phyloP scores from a whole-genome alignment of 306 rosid genomes.

The Sicyos baderoa region DNA sequence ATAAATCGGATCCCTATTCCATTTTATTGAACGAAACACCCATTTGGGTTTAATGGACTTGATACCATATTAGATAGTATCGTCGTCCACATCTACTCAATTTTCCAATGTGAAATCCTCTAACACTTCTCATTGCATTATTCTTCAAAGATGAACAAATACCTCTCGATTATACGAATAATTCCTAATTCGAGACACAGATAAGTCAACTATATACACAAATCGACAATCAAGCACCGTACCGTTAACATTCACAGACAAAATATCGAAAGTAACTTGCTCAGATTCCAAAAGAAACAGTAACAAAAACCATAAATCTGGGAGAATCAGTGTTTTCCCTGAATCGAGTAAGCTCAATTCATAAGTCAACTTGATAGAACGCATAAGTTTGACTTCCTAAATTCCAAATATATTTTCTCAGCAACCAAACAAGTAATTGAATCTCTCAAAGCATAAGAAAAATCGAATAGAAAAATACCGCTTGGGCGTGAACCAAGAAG shows the following conservation, averaged over 20 bases:
- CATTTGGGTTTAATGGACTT: too few species aligned
- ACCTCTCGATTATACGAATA: neutral
- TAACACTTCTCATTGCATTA: too few species aligned
- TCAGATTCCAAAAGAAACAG: neutral
- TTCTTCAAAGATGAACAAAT: neutral
- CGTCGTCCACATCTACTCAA: too few species aligned
- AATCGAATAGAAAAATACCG: constrained; percentile 31
- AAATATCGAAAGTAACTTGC: neutral
- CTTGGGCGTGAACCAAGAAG: constrained; percentile 79
- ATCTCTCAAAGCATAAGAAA: neutral
- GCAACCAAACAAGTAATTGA: constrained; percentile 21
- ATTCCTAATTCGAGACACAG: neutral
- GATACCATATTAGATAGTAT: too few species aligned
- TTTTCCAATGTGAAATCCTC: too few species aligned
- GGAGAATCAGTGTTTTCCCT: neutral
- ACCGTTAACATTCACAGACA: neutral
- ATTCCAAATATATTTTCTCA: constrained; percentile 1
- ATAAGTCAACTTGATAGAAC: constrained; percentile 9
- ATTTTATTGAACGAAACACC: too few species aligned
- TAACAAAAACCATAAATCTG: constrained; percentile 1
- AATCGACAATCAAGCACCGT: neutral
- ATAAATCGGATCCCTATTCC: neutral
- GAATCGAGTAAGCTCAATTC: constrained; percentile 12
- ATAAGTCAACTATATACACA: neutral
- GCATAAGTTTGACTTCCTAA: constrained; percentile 7